Evolutionary conservation across 441 rosid genomes (phyloP).

Genomic region (Heliophila coronopifolia): DNA sequence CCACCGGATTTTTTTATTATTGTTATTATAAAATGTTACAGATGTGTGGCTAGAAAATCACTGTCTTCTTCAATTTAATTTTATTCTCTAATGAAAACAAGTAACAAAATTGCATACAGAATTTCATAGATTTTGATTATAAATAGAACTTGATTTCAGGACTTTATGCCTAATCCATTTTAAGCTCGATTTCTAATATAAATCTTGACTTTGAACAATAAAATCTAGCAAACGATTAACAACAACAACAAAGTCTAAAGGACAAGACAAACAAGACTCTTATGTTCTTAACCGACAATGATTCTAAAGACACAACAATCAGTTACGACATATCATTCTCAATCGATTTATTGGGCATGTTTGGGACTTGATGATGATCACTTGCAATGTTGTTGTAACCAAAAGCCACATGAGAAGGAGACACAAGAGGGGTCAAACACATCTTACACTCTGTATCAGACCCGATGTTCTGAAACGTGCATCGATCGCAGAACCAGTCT

Average conservation of each 20-base stretch:
- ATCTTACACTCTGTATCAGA: conserved; percentile 6
- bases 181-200: too few relatives aligned
- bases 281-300: not conserved
- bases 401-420: not conserved
- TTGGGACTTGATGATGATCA: not conserved
- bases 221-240: too few relatives aligned
- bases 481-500: conserved; percentile 11
- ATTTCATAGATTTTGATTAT: too few relatives aligned
- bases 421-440: not conserved
- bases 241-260: not conserved
- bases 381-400: not conserved
- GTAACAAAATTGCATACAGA: too few relatives aligned
- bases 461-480: conserved; percentile 7
- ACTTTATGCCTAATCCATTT: too few relatives aligned
- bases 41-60: conserved; percentile 15
- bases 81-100: not conserved
- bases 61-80: not conserved
- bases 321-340: conserved; percentile 2
- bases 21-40: not conserved
- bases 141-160: too few relatives aligned
- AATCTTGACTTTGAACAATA: too few relatives aligned
- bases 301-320: not conserved
- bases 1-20: conserved; percentile 7
- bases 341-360: not conserved
- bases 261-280: not conserved